phyloP scores from a whole-genome alignment of 2,329 filamentous ascomycete genomes.

The Blastomyces gilchristii region DNA sequence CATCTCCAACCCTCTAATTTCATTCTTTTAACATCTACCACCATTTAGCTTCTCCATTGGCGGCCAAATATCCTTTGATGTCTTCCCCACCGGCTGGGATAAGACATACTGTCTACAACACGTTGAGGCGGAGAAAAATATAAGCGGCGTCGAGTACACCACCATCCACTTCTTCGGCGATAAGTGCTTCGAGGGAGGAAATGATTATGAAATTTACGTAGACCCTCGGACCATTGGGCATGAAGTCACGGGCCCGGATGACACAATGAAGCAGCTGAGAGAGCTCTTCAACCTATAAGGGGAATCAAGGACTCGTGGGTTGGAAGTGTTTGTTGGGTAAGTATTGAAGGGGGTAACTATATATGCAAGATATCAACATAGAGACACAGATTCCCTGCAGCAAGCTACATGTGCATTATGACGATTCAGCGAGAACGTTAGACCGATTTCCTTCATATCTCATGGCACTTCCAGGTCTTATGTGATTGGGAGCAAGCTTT shows the following conservation, averaged over 20 bases:
- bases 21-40: conserved; percentile 5
- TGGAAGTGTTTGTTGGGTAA: not conserved
- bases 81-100: conserved; percentile 95
- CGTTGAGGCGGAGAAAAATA: conserved; percentile 68
- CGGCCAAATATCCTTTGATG: conserved; percentile 95
- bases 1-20: not conserved
- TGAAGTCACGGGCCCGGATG: conserved; percentile 66
- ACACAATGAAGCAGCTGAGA: conserved; percentile 70
- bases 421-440: not conserved
- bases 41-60: conserved; percentile 71
- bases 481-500: not conserved
- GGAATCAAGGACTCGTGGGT: not conserved
- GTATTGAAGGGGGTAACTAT: not conserved
- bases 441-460: not conserved
- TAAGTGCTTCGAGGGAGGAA: conserved; percentile 83
- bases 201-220: conserved; percentile 88
- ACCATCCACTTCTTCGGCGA: conserved; percentile 97
- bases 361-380: not conserved
- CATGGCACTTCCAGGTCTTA: not conserved
- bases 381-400: not conserved
- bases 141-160: conserved; percentile 56
- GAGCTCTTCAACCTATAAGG: conserved; percentile 54
- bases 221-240: conserved; percentile 79
- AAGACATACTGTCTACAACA: conserved; percentile 94
- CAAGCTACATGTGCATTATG: not conserved